Percentiles rank a stretch among this genome's conserved stretches.
Conservation (phyloP, 495 filamentous ascomycete species). For the Penicillium lagena region DNA sequence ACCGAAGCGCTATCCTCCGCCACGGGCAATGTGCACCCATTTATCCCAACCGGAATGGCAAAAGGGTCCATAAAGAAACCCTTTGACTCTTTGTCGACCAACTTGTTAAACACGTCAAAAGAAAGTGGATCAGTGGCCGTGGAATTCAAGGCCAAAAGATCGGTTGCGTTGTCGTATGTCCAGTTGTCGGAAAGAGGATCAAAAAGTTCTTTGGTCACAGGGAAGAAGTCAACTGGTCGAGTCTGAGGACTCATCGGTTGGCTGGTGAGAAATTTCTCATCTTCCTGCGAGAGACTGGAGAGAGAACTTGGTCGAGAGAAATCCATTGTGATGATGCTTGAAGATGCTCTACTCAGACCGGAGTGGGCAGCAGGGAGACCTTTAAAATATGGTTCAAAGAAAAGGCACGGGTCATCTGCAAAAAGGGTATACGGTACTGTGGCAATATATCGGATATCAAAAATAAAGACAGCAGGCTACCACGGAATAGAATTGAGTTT, state of each 20-base stretch:
- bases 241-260: constrained; percentile 17
- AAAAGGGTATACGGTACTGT: too few species aligned
- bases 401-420: too few species aligned
- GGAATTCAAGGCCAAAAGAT: constrained; percentile 33
- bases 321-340: constrained; percentile 4
- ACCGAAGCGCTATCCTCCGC: constrained; percentile 27
- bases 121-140: constrained; percentile 28
- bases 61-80: constrained; percentile 32
- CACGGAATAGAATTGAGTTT: constrained; percentile 3
- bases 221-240: constrained; percentile 14
- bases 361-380: background rate
- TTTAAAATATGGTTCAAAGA: too few species aligned
- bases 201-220: constrained; percentile 7
- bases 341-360: background rate
- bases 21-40: constrained; percentile 30
- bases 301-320: constrained; percentile 14
- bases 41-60: constrained; percentile 24
- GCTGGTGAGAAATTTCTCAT: constrained; percentile 15
- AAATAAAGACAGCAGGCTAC: constrained; percentile 2
- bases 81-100: constrained; percentile 29
- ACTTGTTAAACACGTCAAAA: constrained; percentile 28
- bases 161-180: constrained; percentile 37
- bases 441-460: too few species aligned
- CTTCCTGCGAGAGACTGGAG: constrained; percentile 11
- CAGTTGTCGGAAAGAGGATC: constrained; percentile 37